A percentile compares a stretch with the other conserved stretches of the same genome.
Evolutionary conservation across 2,329 filamentous ascomycete genomes (phyloP).

Genomic region (Botrytis paeoniae): DNA sequence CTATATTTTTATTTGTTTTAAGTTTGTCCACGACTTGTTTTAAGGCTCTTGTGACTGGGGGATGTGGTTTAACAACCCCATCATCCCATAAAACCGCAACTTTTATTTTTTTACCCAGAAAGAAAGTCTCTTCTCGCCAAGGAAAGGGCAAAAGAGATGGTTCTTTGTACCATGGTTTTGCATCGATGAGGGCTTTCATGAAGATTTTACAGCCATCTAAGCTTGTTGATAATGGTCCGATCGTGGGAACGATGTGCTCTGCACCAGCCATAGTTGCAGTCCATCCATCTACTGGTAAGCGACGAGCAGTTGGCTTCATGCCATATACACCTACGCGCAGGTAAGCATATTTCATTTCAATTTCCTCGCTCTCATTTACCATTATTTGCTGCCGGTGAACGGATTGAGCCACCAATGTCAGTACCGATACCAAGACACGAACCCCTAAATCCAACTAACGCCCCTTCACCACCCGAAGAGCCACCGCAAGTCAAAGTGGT

Average conservation of each 20-base stretch:
- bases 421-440: conserved; percentile 53
- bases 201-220: conserved; percentile 47
- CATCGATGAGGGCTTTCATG: conserved; percentile 41
- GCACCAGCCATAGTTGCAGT: conserved; percentile 29
- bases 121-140: conserved; percentile 44
- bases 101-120: conserved; percentile 48
- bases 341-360: conserved; percentile 20
- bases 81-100: conserved; percentile 61
- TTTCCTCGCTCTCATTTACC: conserved; percentile 32
- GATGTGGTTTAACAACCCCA: conserved; percentile 57
- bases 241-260: conserved; percentile 44
- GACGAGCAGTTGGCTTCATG: conserved; percentile 34
- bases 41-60: conserved; percentile 56
- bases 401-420: conserved; percentile 51
- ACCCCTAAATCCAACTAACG: conserved; percentile 50
- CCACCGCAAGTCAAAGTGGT: conserved; percentile 50
- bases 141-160: conserved; percentile 52
- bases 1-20: conserved; percentile 43
- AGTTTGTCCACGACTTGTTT: conserved; percentile 52
- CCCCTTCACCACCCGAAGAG: conserved; percentile 56
- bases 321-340: conserved; percentile 33
- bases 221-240: conserved; percentile 54
- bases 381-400: conserved; percentile 47
- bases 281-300: conserved; percentile 31
- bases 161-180: conserved; percentile 51